These are phyloP conservation scores for Neonectria sp. DNA, from an alignment of 2,329 filamentous ascomycete genomes.

Conservation along the genomic window DNA sequence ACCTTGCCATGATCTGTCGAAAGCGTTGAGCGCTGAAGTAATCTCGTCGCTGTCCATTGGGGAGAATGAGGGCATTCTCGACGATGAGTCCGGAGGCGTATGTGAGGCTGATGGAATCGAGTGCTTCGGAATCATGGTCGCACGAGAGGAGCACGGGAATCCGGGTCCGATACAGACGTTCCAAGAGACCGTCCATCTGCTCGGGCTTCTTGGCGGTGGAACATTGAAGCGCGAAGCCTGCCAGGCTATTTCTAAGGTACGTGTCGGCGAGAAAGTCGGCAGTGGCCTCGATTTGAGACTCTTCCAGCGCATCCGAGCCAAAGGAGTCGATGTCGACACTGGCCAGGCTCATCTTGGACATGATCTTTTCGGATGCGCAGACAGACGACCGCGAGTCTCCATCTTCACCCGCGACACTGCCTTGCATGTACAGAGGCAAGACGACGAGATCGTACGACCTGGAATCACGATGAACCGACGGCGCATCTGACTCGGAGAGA, in stretches of 20 bases:
- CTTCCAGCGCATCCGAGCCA: conserved; percentile 28
- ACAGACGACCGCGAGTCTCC: conserved; percentile 26
- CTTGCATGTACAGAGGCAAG: conserved; percentile 26
- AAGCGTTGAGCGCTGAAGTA: conserved; percentile 34
- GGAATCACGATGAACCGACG: conserved; percentile 17
- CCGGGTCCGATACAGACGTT: conserved; percentile 17
- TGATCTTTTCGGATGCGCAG: conserved; percentile 11
- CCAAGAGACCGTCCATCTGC: conserved; percentile 28
- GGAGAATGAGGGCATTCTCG: conserved; percentile 38
- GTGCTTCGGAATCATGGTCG: conserved; percentile 33
- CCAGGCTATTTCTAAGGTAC: conserved; percentile 21
- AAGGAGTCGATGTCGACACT: conserved; percentile 27
- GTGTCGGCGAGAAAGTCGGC: conserved; percentile 26
- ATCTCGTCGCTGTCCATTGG: conserved; percentile 33
- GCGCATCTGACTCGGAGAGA: conserved; percentile 19
- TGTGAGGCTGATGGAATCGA: conserved; percentile 30
- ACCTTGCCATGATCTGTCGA: conserved; percentile 32
- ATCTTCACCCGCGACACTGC: conserved; percentile 22
- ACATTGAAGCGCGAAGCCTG: conserved; percentile 27
- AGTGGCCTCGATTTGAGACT: conserved; percentile 24
- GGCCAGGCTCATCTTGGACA: conserved; percentile 32
- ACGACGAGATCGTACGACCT: conserved; percentile 30
- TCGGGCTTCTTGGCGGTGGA: conserved; percentile 10
- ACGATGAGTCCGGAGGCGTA: conserved; percentile 33
- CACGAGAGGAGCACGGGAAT: conserved; percentile 33